A percentile compares a stretch with the other conserved stretches of the same genome.
Evolutionary conservation across 2,329 filamentous ascomycete genomes (phyloP).

Genomic region (Diaporthe amygdali): DNA sequence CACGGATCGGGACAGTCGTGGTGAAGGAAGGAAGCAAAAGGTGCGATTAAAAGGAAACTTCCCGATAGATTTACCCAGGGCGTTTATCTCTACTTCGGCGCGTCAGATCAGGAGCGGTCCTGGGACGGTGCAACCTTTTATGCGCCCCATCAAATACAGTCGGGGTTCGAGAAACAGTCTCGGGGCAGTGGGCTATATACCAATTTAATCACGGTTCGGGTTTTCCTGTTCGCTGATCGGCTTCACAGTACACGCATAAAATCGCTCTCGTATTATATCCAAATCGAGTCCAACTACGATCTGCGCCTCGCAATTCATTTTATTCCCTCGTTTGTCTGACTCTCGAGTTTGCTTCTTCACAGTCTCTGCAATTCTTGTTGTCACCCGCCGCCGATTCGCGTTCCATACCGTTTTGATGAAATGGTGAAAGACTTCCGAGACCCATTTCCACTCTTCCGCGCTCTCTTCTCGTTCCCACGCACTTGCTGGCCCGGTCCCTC

Average conservation of each 20-base stretch:
- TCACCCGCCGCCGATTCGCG: neutral
- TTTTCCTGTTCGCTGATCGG: neutral
- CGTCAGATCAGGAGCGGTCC: slow-evolving; percentile 22
- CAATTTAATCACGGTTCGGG: slow-evolving; percentile 10
- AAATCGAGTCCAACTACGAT: neutral
- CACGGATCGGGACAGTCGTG: neutral
- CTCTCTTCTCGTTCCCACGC: neutral
- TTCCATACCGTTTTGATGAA: neutral
- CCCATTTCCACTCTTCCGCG: neutral
- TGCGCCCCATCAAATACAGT: slow-evolving; percentile 8
- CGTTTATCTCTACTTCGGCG: slow-evolving; percentile 19
- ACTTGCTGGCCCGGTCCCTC: neutral
- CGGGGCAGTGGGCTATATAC: slow-evolving; percentile 12
- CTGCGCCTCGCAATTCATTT: neutral
- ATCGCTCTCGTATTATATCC: neutral
- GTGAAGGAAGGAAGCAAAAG: neutral
- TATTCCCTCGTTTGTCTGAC: neutral
- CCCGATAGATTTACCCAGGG: slow-evolving; percentile 24
- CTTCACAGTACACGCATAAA: neutral
- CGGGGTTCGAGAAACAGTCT: slow-evolving; percentile 13
- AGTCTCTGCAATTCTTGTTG: neutral
- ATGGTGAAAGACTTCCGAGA: neutral
- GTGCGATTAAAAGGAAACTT: slow-evolving; percentile 17
- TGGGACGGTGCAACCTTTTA: slow-evolving; percentile 16
- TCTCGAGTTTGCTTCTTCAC: neutral